A percentile compares a stretch with the other conserved stretches of the same genome.
Conservation (phyloP, 2,329 filamentous ascomycete genomes). For the Ceratocystis diversiconidia region DNA sequence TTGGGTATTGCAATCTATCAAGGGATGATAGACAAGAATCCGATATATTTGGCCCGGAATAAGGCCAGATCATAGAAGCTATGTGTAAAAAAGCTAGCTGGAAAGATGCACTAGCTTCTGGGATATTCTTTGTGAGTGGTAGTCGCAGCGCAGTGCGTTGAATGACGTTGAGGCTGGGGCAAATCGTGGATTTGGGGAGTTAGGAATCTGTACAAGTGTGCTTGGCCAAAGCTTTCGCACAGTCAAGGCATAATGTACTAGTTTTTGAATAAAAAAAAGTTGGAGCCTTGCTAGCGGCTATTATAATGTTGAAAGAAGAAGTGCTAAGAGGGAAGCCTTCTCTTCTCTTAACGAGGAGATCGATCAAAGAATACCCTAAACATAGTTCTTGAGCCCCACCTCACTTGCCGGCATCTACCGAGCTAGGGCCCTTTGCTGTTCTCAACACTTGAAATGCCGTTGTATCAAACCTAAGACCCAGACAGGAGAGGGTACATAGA, state of each 20-base stretch:
- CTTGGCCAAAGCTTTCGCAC: not conserved
- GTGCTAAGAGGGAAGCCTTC: not conserved
- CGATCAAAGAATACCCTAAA: not conserved
- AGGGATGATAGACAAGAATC: not conserved
- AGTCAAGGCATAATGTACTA: not conserved
- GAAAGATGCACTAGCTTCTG: not conserved
- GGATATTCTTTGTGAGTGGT: not conserved
- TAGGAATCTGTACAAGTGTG: not conserved
- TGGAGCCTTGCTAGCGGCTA: not conserved
- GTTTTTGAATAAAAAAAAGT: not conserved
- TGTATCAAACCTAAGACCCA: not conserved
- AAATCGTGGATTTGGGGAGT: not conserved
- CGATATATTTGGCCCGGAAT: not conserved
- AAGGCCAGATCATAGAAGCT: not conserved
- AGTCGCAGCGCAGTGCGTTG: not conserved
- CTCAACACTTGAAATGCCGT: not conserved
- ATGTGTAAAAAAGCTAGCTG: not conserved
- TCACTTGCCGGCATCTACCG: not conserved
- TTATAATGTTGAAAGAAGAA: not conserved
- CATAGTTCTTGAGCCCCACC: not conserved
- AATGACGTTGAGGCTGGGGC: too few relatives aligned
- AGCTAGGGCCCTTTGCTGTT: not conserved
- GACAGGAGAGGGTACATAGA: not conserved
- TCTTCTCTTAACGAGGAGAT: not conserved
- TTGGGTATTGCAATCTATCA: not conserved